phyloP scores from a whole-genome alignment of 176 grass and related monocot genomes.

The Oryza rufipogon region DNA sequence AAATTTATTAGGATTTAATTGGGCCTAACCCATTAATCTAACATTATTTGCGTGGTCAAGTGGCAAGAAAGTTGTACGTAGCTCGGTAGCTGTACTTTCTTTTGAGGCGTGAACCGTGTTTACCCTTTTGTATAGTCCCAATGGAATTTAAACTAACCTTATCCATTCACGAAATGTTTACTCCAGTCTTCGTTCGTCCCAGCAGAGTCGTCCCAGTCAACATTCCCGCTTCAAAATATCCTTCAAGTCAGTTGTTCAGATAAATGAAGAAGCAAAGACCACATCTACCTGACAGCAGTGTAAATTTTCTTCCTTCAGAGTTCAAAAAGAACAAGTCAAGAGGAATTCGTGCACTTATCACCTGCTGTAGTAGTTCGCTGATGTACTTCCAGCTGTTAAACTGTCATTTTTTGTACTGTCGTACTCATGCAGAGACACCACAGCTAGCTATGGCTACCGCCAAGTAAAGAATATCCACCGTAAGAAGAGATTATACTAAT shows the following conservation, averaged over 20 bases:
- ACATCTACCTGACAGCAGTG: background rate
- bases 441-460: background rate
- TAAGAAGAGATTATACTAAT: background rate
- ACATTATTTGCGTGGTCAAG: background rate
- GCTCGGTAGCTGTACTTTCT: background rate
- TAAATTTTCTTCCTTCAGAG: background rate
- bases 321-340: background rate
- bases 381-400: background rate
- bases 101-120: background rate
- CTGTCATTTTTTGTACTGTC: background rate
- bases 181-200: background rate
- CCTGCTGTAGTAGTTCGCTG: background rate
- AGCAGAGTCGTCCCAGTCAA: background rate
- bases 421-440: background rate
- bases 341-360: background rate
- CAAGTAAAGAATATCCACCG: slow-evolving; percentile 13
- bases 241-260: background rate
- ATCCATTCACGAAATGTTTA: background rate
- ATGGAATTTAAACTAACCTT: background rate
- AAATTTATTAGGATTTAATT: no score
- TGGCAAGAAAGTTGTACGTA: background rate
- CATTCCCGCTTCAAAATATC: background rate
- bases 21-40: no score
- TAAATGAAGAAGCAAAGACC: background rate
- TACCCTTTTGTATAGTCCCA: no score